A percentile compares a stretch with the other conserved stretches of the same genome.
phyloP scores from a whole-genome alignment of 805 yeast species.

The Candida berthetii region DNA sequence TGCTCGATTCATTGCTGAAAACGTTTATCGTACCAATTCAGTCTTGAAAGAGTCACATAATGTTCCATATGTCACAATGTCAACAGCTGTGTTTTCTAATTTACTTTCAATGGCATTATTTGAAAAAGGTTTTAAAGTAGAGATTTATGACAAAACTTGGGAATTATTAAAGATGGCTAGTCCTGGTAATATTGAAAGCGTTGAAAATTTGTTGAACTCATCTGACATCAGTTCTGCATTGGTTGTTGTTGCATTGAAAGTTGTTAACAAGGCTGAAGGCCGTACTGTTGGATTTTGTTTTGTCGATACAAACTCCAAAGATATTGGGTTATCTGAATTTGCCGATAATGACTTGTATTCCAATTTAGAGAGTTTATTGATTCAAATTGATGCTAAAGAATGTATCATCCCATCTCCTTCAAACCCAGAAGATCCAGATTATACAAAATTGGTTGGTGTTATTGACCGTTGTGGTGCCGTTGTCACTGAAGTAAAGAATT shows the following conservation, averaged over 20 bases:
- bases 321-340: slow-evolving; percentile 71
- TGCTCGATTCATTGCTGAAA: slow-evolving; percentile 78
- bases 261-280: slow-evolving; percentile 26
- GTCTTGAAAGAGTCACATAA: slow-evolving; percentile 61
- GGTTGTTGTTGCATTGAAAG: slow-evolving; percentile 39
- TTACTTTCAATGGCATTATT: slow-evolving; percentile 62
- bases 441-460: slow-evolving; percentile 60
- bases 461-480: slow-evolving; percentile 77
- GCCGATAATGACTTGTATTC: slow-evolving; percentile 84
- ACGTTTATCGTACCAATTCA: slow-evolving; percentile 75
- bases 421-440: slow-evolving; percentile 40
- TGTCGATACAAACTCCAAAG: slow-evolving; percentile 62
- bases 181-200: slow-evolving; percentile 82
- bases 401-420: slow-evolving; percentile 49
- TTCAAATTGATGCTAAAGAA: slow-evolving; percentile 89
- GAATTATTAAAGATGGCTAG: slow-evolving; percentile 56
- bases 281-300: slow-evolving; percentile 72
- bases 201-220: slow-evolving; percentile 61
- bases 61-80: slow-evolving; percentile 65
- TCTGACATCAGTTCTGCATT: slow-evolving; percentile 40
- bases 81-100: slow-evolving; percentile 65
- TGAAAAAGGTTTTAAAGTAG: slow-evolving; percentile 70
- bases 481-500: slow-evolving; percentile 49
- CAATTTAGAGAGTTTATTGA: slow-evolving; percentile 76
- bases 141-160: slow-evolving; percentile 71